phyloP scores from a whole-genome alignment of 768 basidiomycete genomes.

The Phylloporus rhodoxanthus region DNA sequence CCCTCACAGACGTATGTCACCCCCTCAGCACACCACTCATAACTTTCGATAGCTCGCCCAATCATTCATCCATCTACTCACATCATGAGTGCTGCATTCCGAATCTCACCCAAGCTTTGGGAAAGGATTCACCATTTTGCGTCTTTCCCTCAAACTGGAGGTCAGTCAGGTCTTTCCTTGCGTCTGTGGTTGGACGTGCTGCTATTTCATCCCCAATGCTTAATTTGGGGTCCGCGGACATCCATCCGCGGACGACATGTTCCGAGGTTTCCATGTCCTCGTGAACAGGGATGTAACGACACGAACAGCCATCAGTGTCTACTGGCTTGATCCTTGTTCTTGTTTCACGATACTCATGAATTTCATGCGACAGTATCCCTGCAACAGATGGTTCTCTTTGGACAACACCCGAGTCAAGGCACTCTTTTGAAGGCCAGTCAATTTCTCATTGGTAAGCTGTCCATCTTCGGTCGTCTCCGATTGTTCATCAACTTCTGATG shows the following conservation, averaged over 20 bases:
- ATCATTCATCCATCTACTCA: neutral
- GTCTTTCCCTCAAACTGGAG: slow-evolving; percentile 88
- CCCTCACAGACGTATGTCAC: slow-evolving; percentile 21
- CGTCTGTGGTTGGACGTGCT: too few species aligned
- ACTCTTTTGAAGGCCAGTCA: slow-evolving; percentile 90
- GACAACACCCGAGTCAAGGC: slow-evolving; percentile 92
- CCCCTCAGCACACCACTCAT: neutral
- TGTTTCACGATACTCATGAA: slow-evolving; percentile 6
- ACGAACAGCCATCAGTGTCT: neutral
- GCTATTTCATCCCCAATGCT: too few species aligned
- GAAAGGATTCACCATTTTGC: slow-evolving; percentile 89
- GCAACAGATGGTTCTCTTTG: slow-evolving; percentile 97
- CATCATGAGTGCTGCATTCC: slow-evolving; percentile 46
- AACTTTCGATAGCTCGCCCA: slow-evolving; percentile 10
- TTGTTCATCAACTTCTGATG: neutral
- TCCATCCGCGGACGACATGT: neutral
- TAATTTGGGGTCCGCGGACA: neutral
- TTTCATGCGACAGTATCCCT: slow-evolving; percentile 64
- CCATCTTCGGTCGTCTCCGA: neutral
- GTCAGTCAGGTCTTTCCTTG: slow-evolving; percentile 36
- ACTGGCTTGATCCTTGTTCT: neutral
- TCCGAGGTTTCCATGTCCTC: neutral
- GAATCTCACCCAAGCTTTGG: slow-evolving; percentile 76
- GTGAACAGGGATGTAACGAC: neutral
- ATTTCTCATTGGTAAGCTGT: slow-evolving; percentile 65